Conservation (phyloP, 805 yeast genomes). For the Yamadazyma akitaensis region DNA sequence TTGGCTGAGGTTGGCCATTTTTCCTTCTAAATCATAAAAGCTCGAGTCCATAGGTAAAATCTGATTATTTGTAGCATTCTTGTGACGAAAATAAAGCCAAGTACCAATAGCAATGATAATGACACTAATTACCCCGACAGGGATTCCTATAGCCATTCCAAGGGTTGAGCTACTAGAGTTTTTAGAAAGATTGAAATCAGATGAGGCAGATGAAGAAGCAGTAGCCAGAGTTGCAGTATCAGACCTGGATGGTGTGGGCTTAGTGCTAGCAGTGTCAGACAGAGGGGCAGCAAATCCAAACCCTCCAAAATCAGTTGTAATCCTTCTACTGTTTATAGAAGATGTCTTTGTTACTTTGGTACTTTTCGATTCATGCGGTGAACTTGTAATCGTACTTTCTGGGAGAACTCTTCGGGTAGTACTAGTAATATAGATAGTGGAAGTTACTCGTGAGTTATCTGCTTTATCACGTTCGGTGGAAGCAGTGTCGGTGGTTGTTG, state of each 20-base stretch:
- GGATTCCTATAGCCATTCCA: constrained; percentile 33
- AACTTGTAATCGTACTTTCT: background rate
- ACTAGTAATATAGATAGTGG: constrained; percentile 3
- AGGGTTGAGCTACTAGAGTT: constrained; percentile 13
- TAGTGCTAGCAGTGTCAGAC: background rate
- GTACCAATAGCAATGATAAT: constrained; percentile 19
- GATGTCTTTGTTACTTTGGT: background rate
- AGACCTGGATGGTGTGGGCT: background rate
- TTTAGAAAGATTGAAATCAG: background rate
- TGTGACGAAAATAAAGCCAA: constrained; percentile 20
- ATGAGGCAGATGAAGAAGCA: background rate
- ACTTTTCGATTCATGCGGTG: background rate
- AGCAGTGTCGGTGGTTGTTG: background rate
- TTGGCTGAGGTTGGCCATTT: constrained; percentile 1
- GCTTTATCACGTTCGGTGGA: background rate
- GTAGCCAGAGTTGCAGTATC: background rate
- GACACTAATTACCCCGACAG: constrained; percentile 25
- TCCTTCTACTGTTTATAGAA: background rate
- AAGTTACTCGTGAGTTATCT: background rate
- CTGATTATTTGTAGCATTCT: constrained; percentile 12
- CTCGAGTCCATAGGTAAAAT: constrained; percentile 11
- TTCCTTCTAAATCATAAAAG: constrained; percentile 9
- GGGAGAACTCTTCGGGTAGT: constrained; percentile 3
- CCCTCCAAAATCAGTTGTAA: background rate
- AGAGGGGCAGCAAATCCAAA: constrained; percentile 1